phyloP scores from a whole-genome alignment of 331 rosid genomes.

The Pyrus hybrid region DNA sequence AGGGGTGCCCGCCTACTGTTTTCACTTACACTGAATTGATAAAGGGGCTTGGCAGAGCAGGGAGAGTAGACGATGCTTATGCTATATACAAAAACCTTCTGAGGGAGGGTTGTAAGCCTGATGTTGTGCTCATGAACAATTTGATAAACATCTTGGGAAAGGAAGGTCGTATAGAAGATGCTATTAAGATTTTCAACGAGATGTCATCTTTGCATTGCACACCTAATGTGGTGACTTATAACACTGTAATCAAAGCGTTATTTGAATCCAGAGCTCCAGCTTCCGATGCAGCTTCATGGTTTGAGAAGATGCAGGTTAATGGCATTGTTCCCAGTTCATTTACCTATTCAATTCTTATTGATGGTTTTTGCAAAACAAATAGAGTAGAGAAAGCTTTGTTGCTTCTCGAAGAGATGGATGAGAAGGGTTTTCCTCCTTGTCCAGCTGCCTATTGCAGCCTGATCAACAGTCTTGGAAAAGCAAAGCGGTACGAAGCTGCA shows the following conservation, averaged over 20 bases:
- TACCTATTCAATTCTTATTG: conserved; percentile 86
- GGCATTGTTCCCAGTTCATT: conserved; percentile 68
- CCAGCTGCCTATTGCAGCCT: conserved; percentile 97
- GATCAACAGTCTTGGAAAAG: conserved; percentile 86
- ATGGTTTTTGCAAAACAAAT: conserved; percentile 86
- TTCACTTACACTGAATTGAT: conserved; percentile 81
- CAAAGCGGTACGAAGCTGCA: conserved; percentile 89
- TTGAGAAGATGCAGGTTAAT: conserved; percentile 72
- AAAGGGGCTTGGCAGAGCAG: conserved; percentile 78
- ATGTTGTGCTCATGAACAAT: conserved; percentile 75
- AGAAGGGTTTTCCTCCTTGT: conserved; percentile 91
- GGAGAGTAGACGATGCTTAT: conserved; percentile 73
- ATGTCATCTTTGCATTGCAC: conserved; percentile 49
- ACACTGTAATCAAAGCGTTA: conserved; percentile 64
- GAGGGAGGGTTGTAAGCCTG: conserved; percentile 71
- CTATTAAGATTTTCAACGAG: conserved; percentile 50
- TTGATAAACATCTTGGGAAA: conserved; percentile 75
- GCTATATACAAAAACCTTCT: conserved; percentile 42
- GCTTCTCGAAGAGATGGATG: conserved; percentile 99
- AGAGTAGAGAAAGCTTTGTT: conserved; percentile 79
- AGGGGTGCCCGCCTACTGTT: too few species aligned
- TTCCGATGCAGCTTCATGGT: conserved; percentile 60
- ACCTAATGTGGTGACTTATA: conserved; percentile 83
- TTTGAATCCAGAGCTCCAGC: conserved; percentile 65
- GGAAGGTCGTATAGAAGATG: conserved; percentile 56